Percentiles rank a stretch among this genome's conserved stretches.
Evolutionary conservation across 2,329 filamentous ascomycete genomes (phyloP).

Genomic region (Fusarium zealandicum): DNA sequence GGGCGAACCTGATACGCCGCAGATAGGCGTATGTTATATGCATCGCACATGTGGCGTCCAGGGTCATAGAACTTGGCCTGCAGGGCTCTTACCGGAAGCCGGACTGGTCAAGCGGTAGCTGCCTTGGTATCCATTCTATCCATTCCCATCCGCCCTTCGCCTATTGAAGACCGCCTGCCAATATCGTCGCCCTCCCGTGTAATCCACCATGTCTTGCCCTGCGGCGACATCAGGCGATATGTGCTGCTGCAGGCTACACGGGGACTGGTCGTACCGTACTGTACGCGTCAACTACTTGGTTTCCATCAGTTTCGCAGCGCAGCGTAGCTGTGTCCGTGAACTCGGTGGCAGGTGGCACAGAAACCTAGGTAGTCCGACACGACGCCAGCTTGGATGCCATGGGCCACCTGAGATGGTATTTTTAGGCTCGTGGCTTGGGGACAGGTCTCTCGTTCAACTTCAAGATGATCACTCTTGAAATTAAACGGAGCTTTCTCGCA

Average conservation of each 20-base stretch:
- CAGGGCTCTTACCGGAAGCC: constrained; percentile 20
- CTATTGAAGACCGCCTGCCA: constrained; percentile 32
- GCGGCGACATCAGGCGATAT: constrained; percentile 28
- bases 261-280: constrained; percentile 20
- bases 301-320: constrained; percentile 1
- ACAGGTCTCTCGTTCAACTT: too few species aligned
- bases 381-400: constrained; percentile 13
- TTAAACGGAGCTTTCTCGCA: too few species aligned
- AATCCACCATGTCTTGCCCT: constrained; percentile 30
- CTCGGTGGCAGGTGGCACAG: constrained; percentile 19
- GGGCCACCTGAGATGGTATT: background rate
- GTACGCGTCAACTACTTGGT: constrained; percentile 8
- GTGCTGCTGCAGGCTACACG: constrained; percentile 22
- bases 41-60: constrained; percentile 33
- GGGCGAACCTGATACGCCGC: constrained; percentile 7
- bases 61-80: constrained; percentile 26
- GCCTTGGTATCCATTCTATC: constrained; percentile 16
- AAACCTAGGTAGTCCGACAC: constrained; percentile 15
- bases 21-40: constrained; percentile 9
- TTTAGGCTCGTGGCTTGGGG: background rate
- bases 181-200: constrained; percentile 13
- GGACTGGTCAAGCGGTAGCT: constrained; percentile 6
- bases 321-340: constrained; percentile 1
- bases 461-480: too few species aligned
- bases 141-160: constrained; percentile 28